Conservation (phyloP, 176 grass and related monocot species). For the Microstegium vimineum region DNA sequence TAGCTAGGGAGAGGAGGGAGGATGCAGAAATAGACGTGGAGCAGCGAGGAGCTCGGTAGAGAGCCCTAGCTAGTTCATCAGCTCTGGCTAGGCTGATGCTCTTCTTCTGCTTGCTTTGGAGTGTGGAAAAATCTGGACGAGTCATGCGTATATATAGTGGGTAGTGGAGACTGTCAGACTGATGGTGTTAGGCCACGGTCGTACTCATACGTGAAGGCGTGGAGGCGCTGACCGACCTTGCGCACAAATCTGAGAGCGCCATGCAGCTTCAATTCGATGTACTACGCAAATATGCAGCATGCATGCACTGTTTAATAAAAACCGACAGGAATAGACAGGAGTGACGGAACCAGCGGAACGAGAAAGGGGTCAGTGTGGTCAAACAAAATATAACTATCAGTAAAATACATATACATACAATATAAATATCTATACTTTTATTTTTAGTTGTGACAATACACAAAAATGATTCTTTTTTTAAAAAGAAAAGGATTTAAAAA, state of each 20-base stretch:
- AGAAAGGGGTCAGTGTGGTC: too few relatives aligned
- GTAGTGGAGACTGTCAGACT: too few relatives aligned
- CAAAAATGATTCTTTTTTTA: too few relatives aligned
- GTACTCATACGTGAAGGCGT: not conserved
- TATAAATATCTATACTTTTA: too few relatives aligned
- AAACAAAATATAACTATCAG: too few relatives aligned
- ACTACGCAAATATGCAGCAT: not conserved
- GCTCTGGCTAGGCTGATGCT: not conserved
- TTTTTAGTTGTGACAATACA: too few relatives aligned
- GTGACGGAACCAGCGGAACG: too few relatives aligned
- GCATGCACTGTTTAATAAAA: not conserved
- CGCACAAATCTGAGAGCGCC: conserved; percentile 10
- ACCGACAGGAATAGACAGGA: not conserved
- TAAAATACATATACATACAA: too few relatives aligned
- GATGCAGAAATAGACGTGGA: not conserved
- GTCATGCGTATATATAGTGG: not conserved
- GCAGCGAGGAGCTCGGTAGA: not conserved
- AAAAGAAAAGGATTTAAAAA: too few relatives aligned
- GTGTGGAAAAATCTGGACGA: not conserved
- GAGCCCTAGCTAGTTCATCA: not conserved
- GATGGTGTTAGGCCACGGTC: conserved; percentile 17
- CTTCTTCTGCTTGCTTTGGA: not conserved
- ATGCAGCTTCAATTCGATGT: not conserved
- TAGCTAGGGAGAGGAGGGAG: not conserved
- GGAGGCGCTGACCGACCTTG: conserved; percentile 17